These are phyloP conservation scores for Fusarium sp. DNA, from an alignment of 2,329 filamentous ascomycete species.

Conservation along the genomic window DNA sequence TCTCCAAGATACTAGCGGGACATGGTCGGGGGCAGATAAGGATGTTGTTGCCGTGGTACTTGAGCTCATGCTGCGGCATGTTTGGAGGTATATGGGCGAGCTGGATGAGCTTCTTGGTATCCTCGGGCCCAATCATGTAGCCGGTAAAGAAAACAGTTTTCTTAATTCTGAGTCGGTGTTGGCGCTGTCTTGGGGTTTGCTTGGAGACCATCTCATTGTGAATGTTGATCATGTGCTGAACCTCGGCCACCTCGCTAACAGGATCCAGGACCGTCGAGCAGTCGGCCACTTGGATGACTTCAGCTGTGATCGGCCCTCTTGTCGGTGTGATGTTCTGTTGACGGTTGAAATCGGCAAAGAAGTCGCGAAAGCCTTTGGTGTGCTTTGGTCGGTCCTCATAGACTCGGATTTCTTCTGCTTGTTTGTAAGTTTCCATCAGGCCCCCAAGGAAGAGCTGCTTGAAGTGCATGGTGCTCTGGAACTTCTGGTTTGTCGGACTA, in stretches of 20 bases:
- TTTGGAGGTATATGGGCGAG: constrained; percentile 73
- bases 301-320: constrained; percentile 75
- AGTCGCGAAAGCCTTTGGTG: constrained; percentile 85
- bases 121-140: constrained; percentile 80
- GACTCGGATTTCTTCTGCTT: constrained; percentile 83
- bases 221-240: constrained; percentile 88
- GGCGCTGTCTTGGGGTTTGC: constrained; percentile 50
- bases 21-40: constrained; percentile 86
- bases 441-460: constrained; percentile 87
- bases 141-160: constrained; percentile 92
- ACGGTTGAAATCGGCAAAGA: constrained; percentile 81
- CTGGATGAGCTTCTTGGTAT: constrained; percentile 77
- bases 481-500: constrained; percentile 81
- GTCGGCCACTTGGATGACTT: constrained; percentile 89
- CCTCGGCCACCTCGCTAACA: constrained; percentile 80
- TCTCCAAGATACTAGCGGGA: constrained; percentile 77
- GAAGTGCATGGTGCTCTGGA: constrained; percentile 87
- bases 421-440: constrained; percentile 85
- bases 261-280: constrained; percentile 79
- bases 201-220: constrained; percentile 73
- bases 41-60: constrained; percentile 88
- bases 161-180: constrained; percentile 74
- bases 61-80: constrained; percentile 76
- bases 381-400: constrained; percentile 76
- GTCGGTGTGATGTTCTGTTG: constrained; percentile 60